Percentiles rank a stretch among this genome's conserved stretches.
phyloP scores from a whole-genome alignment of 177 flowering plant species.

The Vitis hybrid region DNA sequence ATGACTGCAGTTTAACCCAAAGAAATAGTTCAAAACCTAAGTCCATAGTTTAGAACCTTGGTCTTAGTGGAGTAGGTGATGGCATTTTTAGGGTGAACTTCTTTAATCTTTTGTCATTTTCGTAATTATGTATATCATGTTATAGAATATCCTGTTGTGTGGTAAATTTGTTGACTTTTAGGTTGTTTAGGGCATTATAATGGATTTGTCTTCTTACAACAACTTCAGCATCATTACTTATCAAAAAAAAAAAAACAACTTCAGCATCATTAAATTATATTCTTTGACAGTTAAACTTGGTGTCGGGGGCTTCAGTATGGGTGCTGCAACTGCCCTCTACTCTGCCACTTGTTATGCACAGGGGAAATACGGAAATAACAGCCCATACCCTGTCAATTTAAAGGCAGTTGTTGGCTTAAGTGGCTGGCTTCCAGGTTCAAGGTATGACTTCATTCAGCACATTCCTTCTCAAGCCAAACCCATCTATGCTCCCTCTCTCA shows the following conservation, averaged over 20 bases:
- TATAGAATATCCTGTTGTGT: background rate
- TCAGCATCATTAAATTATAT: background rate
- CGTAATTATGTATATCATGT: background rate
- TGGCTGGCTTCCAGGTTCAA: constrained; percentile 97
- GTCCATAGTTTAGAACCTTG: background rate
- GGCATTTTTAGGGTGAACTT: too few species aligned
- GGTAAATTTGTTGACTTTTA: background rate
- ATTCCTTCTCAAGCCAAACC: background rate
- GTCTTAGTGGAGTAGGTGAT: too few species aligned
- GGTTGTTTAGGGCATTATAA: background rate
- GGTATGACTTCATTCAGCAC: constrained; percentile 34
- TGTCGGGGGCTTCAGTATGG: constrained; percentile 99
- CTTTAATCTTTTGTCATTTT: background rate
- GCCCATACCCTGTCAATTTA: constrained; percentile 62
- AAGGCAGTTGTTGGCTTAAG: constrained; percentile 86
- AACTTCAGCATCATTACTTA: background rate
- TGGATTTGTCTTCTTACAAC: background rate
- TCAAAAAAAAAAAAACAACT: background rate
- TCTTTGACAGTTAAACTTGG: constrained; percentile 81
- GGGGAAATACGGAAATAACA: constrained; percentile 82
- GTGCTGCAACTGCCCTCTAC: constrained; percentile 89
- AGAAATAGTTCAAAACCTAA: background rate
- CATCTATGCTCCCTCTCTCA: background rate
- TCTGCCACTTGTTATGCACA: constrained; percentile 82
- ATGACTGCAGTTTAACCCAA: too few species aligned